Percentiles rank a stretch among this genome's conserved stretches.
Conservation (phyloP, 306 rosid species). For the Dalbergia oliveri region DNA sequence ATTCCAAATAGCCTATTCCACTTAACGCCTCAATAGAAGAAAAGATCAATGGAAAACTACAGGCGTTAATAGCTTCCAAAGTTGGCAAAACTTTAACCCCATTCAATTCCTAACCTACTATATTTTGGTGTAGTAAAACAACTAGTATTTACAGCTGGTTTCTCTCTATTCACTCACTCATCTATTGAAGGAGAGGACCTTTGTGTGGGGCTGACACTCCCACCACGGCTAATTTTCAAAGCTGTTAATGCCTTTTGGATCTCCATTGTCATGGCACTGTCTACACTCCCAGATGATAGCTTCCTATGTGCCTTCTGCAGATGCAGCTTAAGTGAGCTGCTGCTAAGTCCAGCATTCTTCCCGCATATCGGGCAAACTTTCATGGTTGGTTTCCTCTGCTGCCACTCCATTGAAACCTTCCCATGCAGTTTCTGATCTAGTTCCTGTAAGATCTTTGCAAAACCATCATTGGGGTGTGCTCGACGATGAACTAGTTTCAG, state of each 20-base stretch:
- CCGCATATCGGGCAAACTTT: constrained; percentile 96
- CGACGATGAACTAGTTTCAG: constrained; percentile 86
- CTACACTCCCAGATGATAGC: constrained; percentile 92
- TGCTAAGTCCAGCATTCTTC: constrained; percentile 90
- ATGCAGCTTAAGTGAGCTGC: constrained; percentile 94
- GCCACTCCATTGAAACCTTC: constrained; percentile 91
- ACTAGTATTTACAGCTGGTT: neutral
- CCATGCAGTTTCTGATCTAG: constrained; percentile 82
- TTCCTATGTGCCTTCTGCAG: constrained; percentile 88
- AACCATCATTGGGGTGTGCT: constrained; percentile 96
- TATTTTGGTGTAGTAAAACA: neutral
- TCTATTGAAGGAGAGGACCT: constrained; percentile 57
- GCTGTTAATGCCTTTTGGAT: constrained; percentile 80
- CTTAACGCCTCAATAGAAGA: neutral
- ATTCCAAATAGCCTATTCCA: neutral
- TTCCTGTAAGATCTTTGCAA: constrained; percentile 66
- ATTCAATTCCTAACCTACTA: neutral
- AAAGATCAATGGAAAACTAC: neutral
- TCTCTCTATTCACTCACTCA: constrained; percentile 40
- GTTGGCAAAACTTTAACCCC: neutral
- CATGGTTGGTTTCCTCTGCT: constrained; percentile 81
- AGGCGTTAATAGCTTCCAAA: neutral
- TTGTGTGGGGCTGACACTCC: constrained; percentile 76
- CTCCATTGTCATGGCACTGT: constrained; percentile 95
- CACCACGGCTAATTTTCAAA: constrained; percentile 70